Evolutionary conservation across 495 filamentous ascomycete genomes (phyloP).

Genomic region (Penicillium cosmopolitanum): DNA sequence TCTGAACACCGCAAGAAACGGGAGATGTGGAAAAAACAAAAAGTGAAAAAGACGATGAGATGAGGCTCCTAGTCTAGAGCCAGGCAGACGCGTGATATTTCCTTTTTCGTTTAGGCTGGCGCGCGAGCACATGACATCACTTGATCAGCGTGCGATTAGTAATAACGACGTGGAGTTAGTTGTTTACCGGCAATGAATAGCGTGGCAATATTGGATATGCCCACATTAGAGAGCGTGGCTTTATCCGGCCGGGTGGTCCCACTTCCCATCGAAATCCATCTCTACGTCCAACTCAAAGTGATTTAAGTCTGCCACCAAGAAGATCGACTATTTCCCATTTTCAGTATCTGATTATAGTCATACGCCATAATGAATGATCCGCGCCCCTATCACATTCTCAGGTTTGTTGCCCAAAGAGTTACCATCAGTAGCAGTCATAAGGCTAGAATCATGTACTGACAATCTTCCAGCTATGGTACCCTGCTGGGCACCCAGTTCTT

Average conservation of each 20-base stretch:
- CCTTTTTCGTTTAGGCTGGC: slow-evolving; percentile 37
- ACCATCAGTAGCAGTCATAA: neutral
- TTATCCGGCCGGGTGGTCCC: slow-evolving; percentile 1
- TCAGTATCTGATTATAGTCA: neutral
- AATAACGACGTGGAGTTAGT: slow-evolving; percentile 15
- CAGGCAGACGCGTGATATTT: slow-evolving; percentile 55
- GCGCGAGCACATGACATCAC: slow-evolving; percentile 55
- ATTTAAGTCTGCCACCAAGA: neutral
- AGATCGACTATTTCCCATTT: neutral
- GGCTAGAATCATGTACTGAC: slow-evolving; percentile 23
- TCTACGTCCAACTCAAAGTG: slow-evolving; percentile 2
- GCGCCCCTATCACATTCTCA: slow-evolving; percentile 77
- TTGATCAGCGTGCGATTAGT: slow-evolving; percentile 17
- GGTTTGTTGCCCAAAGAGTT: slow-evolving; percentile 48
- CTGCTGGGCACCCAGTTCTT: slow-evolving; percentile 78
- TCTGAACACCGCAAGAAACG: slow-evolving; percentile 8
- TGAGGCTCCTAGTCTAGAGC: slow-evolving; percentile 8
- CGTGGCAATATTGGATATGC: neutral
- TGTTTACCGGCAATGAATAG: neutral
- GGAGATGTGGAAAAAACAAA: slow-evolving; percentile 6
- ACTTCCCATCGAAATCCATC: slow-evolving; percentile 5
- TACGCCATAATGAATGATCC: slow-evolving; percentile 50
- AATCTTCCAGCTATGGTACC: slow-evolving; percentile 68
- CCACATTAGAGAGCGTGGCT: slow-evolving; percentile 6
- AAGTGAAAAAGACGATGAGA: slow-evolving; percentile 9